phyloP scores from a whole-genome alignment of 83 land plant genomes.

The Diphasiastrum complanatum region DNA sequence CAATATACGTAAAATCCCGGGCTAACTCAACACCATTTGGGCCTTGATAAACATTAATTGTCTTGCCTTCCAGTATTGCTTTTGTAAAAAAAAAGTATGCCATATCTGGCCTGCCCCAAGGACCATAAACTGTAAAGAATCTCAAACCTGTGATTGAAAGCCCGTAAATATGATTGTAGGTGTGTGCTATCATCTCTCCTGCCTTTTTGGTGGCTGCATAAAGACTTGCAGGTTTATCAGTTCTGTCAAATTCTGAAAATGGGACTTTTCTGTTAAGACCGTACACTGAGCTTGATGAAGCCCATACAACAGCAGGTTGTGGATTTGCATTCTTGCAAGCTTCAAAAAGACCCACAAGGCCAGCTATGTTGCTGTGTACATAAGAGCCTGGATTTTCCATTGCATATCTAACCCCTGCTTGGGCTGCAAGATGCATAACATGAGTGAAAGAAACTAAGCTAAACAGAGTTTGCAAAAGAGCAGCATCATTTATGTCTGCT shows the following conservation, averaged over 20 bases:
- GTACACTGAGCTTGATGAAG: conserved; percentile 12
- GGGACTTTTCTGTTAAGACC: conserved; percentile 13
- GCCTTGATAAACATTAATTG: conserved; percentile 6
- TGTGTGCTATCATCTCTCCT: conserved; percentile 8
- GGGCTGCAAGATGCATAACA: conserved; percentile 13
- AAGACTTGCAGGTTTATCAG: conserved; percentile 11
- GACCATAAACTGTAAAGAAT: conserved; percentile 13
- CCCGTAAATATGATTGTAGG: conserved; percentile 12
- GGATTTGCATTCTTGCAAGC: conserved; percentile 9
- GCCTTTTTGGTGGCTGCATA: conserved; percentile 18
- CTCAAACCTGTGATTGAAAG: conserved; percentile 11
- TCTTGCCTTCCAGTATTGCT: conserved; percentile 8
- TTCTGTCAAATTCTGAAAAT: conserved; percentile 4
- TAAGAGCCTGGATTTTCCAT: conserved; percentile 16
- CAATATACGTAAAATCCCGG: conserved; percentile 12
- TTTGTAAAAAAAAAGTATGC: conserved; percentile 14
- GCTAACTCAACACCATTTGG: conserved; percentile 11
- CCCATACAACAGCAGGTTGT: conserved; percentile 15
- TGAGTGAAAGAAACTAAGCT: conserved; percentile 8
- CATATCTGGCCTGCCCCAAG: conserved; percentile 17
- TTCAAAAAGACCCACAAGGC: conserved; percentile 1
- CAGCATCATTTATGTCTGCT: conserved; percentile 4
- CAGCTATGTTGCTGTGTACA: conserved; percentile 13
- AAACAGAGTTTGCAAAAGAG: background rate
- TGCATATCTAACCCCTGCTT: conserved; percentile 14